Percentiles rank a stretch among this genome's conserved stretches.
These are phyloP conservation scores for Nepenthes mirabilis DNA, from an alignment of 148 eudicot species.

Conservation along the genomic window DNA sequence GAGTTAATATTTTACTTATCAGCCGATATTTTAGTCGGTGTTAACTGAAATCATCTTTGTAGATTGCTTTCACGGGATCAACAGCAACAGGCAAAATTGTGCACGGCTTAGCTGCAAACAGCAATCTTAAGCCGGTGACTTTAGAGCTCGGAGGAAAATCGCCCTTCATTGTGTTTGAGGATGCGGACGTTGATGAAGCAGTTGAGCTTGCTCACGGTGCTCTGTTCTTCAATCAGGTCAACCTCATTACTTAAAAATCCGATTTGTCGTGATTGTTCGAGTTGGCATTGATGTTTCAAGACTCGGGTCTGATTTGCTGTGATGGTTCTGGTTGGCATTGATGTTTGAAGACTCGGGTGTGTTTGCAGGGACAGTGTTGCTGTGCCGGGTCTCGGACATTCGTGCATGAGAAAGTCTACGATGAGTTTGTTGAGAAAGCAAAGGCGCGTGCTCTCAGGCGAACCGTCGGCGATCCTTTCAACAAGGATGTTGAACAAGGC, in stretches of 20 bases:
- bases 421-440: slow-evolving; percentile 89
- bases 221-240: slow-evolving; percentile 36
- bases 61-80: slow-evolving; percentile 69
- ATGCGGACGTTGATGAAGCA: slow-evolving; percentile 49
- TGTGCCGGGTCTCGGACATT: slow-evolving; percentile 91
- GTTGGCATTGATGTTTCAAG: no score
- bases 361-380: slow-evolving; percentile 87
- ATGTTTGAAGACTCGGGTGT: neutral
- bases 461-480: slow-evolving; percentile 89
- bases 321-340: neutral
- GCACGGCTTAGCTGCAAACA: slow-evolving; percentile 41
- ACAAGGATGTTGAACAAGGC: slow-evolving; percentile 81
- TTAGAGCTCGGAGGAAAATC: slow-evolving; percentile 74
- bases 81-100: slow-evolving; percentile 44
- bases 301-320: no score
- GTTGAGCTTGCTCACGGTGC: slow-evolving; percentile 67
- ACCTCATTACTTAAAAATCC: neutral
- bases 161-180: slow-evolving; percentile 52
- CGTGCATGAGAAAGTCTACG: slow-evolving; percentile 73
- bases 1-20: no score
- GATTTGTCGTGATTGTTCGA: no score
- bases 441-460: slow-evolving; percentile 70
- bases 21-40: no score
- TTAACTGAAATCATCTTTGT: neutral
- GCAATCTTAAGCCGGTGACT: slow-evolving; percentile 55